These are phyloP conservation scores for Ajuga reptans DNA, from an alignment of 305 asterid genomes.

Conservation along the genomic window DNA sequence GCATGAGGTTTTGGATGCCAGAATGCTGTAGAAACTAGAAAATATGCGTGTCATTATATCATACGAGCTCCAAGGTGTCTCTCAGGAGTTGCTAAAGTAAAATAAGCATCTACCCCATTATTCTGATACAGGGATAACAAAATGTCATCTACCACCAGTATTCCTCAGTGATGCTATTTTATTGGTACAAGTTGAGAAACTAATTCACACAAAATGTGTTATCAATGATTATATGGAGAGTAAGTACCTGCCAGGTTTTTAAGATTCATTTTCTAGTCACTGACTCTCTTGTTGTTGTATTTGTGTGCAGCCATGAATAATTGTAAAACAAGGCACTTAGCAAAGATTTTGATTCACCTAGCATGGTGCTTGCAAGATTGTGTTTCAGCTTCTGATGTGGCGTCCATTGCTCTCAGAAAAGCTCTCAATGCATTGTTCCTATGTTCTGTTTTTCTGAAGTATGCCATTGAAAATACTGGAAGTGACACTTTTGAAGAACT, in stretches of 20 bases:
- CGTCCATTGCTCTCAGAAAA: constrained; percentile 48
- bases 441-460: constrained; percentile 83
- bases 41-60: neutral
- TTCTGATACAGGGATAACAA: neutral
- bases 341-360: constrained; percentile 76
- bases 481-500: constrained; percentile 72
- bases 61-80: neutral
- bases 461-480: constrained; percentile 61
- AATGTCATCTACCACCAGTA: neutral
- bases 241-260: neutral
- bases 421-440: constrained; percentile 77
- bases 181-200: neutral
- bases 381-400: constrained; percentile 50
- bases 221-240: neutral
- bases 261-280: constrained; percentile 7
- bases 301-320: constrained; percentile 69
- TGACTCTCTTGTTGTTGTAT: constrained; percentile 24
- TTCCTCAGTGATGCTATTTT: neutral
- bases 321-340: constrained; percentile 73
- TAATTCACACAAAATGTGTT: neutral
- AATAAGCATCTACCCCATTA: constrained; percentile 2
- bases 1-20: too few relatives aligned
- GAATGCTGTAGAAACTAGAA: too few relatives aligned
- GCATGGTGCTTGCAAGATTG: constrained; percentile 88
- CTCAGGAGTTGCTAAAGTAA: neutral